These are phyloP conservation scores for Cajanus cajan DNA, from an alignment of 306 rosid genomes.

Conservation along the genomic window DNA sequence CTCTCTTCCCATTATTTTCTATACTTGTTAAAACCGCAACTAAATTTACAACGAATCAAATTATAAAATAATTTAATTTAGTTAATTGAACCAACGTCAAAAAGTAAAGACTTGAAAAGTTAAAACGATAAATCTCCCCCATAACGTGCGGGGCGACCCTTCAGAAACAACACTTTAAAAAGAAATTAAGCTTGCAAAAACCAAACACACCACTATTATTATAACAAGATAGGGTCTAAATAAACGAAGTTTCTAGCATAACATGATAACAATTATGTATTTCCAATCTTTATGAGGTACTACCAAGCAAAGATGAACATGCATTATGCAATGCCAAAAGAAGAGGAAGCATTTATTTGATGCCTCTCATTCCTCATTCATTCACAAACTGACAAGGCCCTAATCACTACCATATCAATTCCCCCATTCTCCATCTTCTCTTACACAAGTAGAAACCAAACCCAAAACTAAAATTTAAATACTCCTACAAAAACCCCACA, in stretches of 20 bases:
- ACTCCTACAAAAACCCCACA: neutral
- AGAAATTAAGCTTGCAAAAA: neutral
- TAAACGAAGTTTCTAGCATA: neutral
- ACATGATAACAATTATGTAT: neutral
- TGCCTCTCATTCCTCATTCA: neutral
- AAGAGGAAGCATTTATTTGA: conserved; percentile 3
- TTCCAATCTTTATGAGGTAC: neutral
- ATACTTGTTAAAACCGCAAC: neutral
- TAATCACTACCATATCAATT: neutral
- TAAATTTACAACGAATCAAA: neutral
- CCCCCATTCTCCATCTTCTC: neutral
- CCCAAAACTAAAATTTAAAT: neutral
- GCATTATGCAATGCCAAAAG: neutral
- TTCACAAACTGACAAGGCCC: neutral
- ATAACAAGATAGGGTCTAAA: neutral
- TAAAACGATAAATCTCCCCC: neutral
- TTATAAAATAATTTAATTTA: neutral
- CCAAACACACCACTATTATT: neutral
- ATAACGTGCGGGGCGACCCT: neutral
- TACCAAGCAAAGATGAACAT: neutral
- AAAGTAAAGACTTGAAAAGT: neutral
- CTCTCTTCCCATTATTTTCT: neutral
- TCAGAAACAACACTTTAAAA: neutral
- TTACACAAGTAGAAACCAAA: neutral
- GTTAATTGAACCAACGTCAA: neutral